Percentiles rank a stretch among this genome's conserved stretches.
Evolutionary conservation across 345 rosid species (phyloP).

Genomic region (Boechera retrofracta): DNA sequence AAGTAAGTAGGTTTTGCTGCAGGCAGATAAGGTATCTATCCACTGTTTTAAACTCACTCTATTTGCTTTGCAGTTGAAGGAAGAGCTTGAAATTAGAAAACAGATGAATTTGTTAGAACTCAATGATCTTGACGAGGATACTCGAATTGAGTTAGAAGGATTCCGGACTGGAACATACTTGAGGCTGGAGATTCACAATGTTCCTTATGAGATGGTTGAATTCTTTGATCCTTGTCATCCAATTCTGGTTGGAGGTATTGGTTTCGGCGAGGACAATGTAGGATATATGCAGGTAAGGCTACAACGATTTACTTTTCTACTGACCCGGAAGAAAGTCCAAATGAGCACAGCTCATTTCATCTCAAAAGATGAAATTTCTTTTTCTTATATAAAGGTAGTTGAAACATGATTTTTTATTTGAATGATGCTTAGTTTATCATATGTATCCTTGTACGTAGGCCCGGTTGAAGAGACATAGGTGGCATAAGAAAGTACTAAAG

Average conservation of each 20-base stretch:
- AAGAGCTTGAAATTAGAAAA: constrained; percentile 75
- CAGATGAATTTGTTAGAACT: constrained; percentile 83
- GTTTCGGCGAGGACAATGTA: constrained; percentile 82
- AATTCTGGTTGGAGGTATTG: constrained; percentile 83
- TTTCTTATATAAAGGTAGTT: constrained; percentile 13
- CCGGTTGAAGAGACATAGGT: constrained; percentile 85
- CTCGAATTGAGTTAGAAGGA: constrained; percentile 86
- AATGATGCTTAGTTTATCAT: constrained; percentile 7
- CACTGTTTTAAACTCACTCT: constrained; percentile 39
- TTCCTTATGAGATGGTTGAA: constrained; percentile 94
- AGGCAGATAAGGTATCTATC: constrained; percentile 23
- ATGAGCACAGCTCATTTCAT: constrained; percentile 23
- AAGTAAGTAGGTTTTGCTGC: constrained; percentile 55
- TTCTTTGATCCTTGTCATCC: constrained; percentile 94
- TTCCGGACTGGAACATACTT: constrained; percentile 80
- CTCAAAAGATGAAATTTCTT: background rate
- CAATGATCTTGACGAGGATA: constrained; percentile 76
- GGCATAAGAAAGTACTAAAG: constrained; percentile 91
- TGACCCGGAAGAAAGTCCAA: constrained; percentile 7
- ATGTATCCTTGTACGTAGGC: constrained; percentile 50
- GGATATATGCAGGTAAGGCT: constrained; percentile 96
- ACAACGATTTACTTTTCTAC: constrained; percentile 6
- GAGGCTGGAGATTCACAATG: constrained; percentile 86
- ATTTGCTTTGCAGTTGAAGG: constrained; percentile 70
- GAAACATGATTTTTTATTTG: constrained; percentile 11